Percentiles rank a stretch among this genome's conserved stretches.
phyloP scores from a whole-genome alignment of 768 basidiomycete genomes.

The Podaxis sp. region DNA sequence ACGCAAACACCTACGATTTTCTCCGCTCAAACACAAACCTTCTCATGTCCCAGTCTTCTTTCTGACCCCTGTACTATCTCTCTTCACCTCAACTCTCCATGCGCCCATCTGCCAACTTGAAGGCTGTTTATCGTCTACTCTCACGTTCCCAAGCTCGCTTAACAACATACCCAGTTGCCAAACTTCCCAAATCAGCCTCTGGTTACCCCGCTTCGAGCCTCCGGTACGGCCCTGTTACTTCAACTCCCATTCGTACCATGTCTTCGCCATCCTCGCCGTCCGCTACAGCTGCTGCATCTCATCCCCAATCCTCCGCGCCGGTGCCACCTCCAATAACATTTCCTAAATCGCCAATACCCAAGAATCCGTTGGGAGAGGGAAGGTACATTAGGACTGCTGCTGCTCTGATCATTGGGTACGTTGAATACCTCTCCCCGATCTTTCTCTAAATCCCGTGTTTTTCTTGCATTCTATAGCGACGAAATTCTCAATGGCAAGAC shows the following conservation, averaged over 20 bases:
- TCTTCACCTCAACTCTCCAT: background rate
- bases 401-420: constrained; percentile 74
- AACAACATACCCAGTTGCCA: background rate
- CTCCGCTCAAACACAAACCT: background rate
- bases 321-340: constrained; percentile 32
- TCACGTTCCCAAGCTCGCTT: background rate
- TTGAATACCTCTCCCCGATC: constrained; percentile 9
- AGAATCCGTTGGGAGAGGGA: constrained; percentile 68
- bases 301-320: constrained; percentile 11
- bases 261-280: constrained; percentile 20
- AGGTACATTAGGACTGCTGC: constrained; percentile 71
- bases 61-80: background rate
- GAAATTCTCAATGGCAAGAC: constrained; percentile 94
- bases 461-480: constrained; percentile 47
- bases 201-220: background rate
- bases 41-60: constrained; percentile 4
- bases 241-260: constrained; percentile 3
- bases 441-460: background rate
- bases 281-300: constrained; percentile 16
- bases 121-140: background rate
- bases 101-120: background rate
- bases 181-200: background rate
- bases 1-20: background rate
- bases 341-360: constrained; percentile 53
- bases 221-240: background rate